Conservation (phyloP, 345 rosid genomes). For the Mercurialis annua region DNA sequence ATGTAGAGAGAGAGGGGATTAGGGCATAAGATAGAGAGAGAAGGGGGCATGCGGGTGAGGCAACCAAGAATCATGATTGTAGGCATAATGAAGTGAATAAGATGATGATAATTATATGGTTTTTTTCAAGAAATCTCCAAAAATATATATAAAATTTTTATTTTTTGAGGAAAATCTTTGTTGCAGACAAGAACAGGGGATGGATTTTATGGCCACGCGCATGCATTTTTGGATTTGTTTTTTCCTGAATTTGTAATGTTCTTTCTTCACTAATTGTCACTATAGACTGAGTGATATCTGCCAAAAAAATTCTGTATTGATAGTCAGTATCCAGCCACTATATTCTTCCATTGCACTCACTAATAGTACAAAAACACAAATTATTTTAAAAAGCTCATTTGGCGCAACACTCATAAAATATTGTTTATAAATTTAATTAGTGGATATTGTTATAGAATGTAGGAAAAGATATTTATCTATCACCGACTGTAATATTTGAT, state of each 20-base stretch:
- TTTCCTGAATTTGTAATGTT: not conserved
- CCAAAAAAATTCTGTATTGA: not conserved
- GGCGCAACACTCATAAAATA: too few relatives aligned
- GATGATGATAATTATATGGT: conserved; percentile 27
- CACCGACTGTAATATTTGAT: too few relatives aligned
- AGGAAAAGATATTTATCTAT: too few relatives aligned
- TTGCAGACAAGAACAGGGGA: conserved; percentile 30
- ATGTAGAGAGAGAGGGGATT: conserved; percentile 6
- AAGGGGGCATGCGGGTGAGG: conserved; percentile 95
- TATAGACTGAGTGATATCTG: not conserved
- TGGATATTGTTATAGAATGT: too few relatives aligned
- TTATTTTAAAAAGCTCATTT: too few relatives aligned
- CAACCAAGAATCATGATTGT: conserved; percentile 97
- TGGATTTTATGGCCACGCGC: conserved; percentile 58
- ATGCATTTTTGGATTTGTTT: conserved; percentile 20
- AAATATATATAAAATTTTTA: not conserved
- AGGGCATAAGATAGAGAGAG: conserved; percentile 11
- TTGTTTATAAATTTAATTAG: too few relatives aligned
- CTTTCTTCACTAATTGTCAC: not conserved
- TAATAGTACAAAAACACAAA: not conserved
- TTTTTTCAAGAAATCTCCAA: not conserved
- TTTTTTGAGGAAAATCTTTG: conserved; percentile 14
- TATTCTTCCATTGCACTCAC: not conserved
- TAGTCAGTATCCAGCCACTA: not conserved
- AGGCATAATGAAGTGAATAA: conserved; percentile 66